Evolutionary conservation across 352 stramenopile genomes (phyloP).

Genomic region (Pythium monospermum): DNA sequence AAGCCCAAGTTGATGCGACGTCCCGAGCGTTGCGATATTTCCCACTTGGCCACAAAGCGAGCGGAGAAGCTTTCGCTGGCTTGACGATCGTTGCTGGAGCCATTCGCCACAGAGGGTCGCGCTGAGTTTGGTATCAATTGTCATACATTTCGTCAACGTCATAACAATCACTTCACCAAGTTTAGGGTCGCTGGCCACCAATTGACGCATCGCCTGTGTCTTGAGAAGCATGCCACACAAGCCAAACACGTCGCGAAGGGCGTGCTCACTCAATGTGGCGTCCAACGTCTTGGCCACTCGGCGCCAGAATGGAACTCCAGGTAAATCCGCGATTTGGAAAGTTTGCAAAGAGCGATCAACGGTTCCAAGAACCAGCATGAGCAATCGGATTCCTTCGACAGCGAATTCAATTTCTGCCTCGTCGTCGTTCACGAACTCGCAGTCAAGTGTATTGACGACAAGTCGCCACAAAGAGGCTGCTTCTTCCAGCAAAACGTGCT

Average conservation of each 20-base stretch:
- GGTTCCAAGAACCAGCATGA: too few relatives aligned
- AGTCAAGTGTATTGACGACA: neutral
- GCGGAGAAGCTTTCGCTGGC: neutral
- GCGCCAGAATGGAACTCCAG: neutral
- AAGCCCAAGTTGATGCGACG: neutral
- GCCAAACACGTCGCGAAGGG: neutral
- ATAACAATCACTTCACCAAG: neutral
- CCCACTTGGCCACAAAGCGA: neutral
- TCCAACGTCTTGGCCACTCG: neutral
- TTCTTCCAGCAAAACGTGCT: neutral
- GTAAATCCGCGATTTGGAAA: too few relatives aligned
- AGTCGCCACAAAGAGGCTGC: neutral
- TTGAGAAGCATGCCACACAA: neutral
- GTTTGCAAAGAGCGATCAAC: too few relatives aligned
- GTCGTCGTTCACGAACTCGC: too few relatives aligned
- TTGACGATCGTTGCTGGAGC: neutral
- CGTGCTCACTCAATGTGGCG: too few relatives aligned
- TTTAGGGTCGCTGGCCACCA: neutral
- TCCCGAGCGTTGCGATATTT: neutral
- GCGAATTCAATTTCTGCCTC: neutral
- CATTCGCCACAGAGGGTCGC: constrained; percentile 2
- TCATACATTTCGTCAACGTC: neutral
- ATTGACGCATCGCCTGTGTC: too few relatives aligned
- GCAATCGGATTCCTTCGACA: neutral
- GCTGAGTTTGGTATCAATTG: neutral